phyloP scores from a whole-genome alignment of 1,284 basidiomycete species.

The Pascua sp. region DNA sequence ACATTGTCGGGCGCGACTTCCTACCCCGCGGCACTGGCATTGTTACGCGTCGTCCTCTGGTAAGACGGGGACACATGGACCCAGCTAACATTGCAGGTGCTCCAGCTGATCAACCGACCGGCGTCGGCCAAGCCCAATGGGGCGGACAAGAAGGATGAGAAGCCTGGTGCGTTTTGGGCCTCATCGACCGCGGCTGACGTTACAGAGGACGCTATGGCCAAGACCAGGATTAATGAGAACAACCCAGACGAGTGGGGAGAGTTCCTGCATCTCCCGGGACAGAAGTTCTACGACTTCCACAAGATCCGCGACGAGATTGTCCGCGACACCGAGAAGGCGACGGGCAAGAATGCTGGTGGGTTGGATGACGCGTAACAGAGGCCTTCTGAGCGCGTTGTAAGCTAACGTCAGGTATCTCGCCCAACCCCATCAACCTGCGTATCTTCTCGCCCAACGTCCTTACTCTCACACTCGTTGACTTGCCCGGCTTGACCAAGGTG shows the following conservation, averaged over 20 bases:
- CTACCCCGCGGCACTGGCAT: conserved; percentile 73
- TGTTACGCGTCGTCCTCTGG: conserved; percentile 76
- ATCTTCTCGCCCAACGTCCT: conserved; percentile 96
- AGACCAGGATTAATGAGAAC: conserved; percentile 55
- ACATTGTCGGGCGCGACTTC: conserved; percentile 95
- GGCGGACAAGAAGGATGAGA: conserved; percentile 23
- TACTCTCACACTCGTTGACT: conserved; percentile 91
- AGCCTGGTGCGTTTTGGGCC: neutral
- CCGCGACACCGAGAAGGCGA: conserved; percentile 94
- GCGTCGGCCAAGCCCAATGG: conserved; percentile 57
- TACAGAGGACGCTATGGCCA: conserved; percentile 32
- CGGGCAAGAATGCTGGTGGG: conserved; percentile 82
- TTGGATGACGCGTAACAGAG: neutral
- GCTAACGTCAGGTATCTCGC: conserved; percentile 68
- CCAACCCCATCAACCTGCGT: conserved; percentile 92
- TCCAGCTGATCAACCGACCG: conserved; percentile 88
- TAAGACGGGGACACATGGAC: conserved; percentile 31
- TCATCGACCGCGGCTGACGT: neutral
- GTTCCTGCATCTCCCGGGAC: conserved; percentile 90
- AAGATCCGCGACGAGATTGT: conserved; percentile 97
- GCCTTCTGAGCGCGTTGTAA: no score
- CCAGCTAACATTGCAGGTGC: conserved; percentile 50
- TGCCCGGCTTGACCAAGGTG: conserved; percentile 95
- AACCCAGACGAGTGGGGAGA: conserved; percentile 97
- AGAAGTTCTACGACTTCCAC: conserved; percentile 96